phyloP scores from a whole-genome alignment of 2,329 filamentous ascomycete genomes.

The Colletotrichum chrysophilum region DNA sequence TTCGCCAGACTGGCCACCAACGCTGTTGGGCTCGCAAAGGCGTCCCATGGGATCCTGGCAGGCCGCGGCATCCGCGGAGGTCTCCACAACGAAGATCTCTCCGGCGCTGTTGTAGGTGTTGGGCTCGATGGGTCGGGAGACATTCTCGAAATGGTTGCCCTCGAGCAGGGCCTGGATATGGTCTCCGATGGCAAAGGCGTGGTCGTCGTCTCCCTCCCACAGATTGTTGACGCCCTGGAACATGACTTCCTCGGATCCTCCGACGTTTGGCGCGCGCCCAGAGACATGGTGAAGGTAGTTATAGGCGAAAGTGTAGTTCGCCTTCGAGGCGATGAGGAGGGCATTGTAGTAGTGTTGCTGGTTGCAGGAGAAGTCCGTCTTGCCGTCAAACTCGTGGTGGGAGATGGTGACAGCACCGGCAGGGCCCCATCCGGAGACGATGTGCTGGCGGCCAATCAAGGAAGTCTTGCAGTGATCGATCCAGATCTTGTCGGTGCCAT shows the following conservation, averaged over 20 bases:
- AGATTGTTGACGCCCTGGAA: background rate
- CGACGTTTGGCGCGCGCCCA: background rate
- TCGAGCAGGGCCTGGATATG: background rate
- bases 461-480: background rate
- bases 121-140: conserved; percentile 41
- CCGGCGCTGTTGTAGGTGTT: conserved; percentile 24
- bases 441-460: background rate
- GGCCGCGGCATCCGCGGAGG: conserved; percentile 11
- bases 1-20: background rate
- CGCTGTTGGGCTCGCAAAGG: conserved; percentile 20
- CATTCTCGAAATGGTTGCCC: conserved; percentile 2
- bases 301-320: conserved; percentile 44
- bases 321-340: conserved; percentile 42
- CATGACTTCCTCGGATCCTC: background rate
- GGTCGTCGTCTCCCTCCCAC: background rate
- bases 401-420: conserved; percentile 11
- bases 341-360: conserved; percentile 52
- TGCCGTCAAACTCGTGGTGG: conserved; percentile 50
- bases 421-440: background rate
- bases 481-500: background rate
- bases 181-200: background rate
- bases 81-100: conserved; percentile 25
- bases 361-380: conserved; percentile 48
- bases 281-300: conserved; percentile 47
- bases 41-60: conserved; percentile 29